Percentiles rank a stretch among this genome's conserved stretches.
Conservation (phyloP, 345 rosid genomes). For the Noccaea caerulescens region DNA sequence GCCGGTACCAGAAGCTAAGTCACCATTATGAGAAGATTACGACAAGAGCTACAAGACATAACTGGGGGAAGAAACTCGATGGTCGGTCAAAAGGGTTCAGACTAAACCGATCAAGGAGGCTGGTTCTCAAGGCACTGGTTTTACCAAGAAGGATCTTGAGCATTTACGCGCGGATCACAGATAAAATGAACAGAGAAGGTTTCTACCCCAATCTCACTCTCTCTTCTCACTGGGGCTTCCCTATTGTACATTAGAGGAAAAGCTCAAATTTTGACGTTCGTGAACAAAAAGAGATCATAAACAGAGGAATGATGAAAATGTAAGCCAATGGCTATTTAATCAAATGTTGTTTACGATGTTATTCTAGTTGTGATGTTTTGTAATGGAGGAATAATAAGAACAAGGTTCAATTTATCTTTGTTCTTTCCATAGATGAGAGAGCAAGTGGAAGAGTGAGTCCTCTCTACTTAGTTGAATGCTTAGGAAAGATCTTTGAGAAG, state of each 20-base stretch:
- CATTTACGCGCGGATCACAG: conserved; percentile 47
- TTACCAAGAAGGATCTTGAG: conserved; percentile 44
- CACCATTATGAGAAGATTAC: conserved; percentile 35
- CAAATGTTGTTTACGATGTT: conserved; percentile 11
- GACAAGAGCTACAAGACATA: conserved; percentile 42
- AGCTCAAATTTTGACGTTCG: conserved; percentile 28
- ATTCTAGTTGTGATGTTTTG: background rate
- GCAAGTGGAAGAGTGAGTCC: conserved; percentile 21
- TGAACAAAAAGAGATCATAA: conserved; percentile 2
- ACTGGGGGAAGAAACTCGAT: conserved; percentile 44
- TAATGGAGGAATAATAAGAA: background rate
- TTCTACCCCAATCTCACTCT: conserved; percentile 53
- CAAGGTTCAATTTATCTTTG: background rate
- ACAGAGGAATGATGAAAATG: background rate
- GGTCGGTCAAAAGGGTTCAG: conserved; percentile 56
- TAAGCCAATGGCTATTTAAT: background rate
- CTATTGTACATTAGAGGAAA: conserved; percentile 40
- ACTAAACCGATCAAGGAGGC: conserved; percentile 53
- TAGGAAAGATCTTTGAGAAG: background rate
- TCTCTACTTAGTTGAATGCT: conserved; percentile 9
- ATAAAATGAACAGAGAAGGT: conserved; percentile 54
- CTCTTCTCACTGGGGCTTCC: conserved; percentile 67
- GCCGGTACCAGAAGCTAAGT: conserved; percentile 52
- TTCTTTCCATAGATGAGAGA: background rate
- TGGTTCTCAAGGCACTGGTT: conserved; percentile 52